Base-by-base conservation (phyloP, 2,329 filamentous ascomycete genomes). In the Botryotinia convoluta region DNA sequence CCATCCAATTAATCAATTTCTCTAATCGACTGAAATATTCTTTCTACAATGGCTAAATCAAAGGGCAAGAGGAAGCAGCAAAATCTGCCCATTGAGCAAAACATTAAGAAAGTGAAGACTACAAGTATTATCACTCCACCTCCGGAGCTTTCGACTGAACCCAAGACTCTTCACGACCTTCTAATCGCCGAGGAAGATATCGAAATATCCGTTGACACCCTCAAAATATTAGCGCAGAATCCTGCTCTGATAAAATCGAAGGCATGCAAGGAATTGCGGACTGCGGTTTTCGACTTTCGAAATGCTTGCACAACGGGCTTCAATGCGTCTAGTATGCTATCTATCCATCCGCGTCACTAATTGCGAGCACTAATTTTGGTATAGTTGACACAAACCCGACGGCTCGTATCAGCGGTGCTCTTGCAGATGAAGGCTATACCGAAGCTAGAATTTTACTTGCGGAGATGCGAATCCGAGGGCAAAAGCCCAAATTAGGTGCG, bases 281-380 rank as follows among this genome's bases (percentile, higher is more conserved):
- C 87, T 5, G 90, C 90, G 8, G 90, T 92, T 12, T 92, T 91
- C 78, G 88, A 90, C 32, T 93, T 93, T 74, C 87, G 90, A 1
- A 88, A 92, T 79, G 88, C 90, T 26, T 92, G 90, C 77, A 91
- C 89, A 0, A 92, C 89, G 0, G 91, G 91, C 8, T 82, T 89
- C 74, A 91, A 90, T 81, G 86, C 87, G 68, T 84, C 85, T 69
- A 84, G 86, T 85, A 81, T 64, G 79, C 61, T 32, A 42, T 67
- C 18, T 48, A 79, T 76, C 18, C 73, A n/a, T 61, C 69, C 44
- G 45, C 69, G 72, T 61, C 69, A 75, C 61, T 37, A 62, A 61
- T 5, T 42, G n/a, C 16, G 57, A 39, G 51, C 73, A 70, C 76
- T 77, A 54, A 76, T 71, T 14, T 18, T 63, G 63, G 26, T 64